Evolutionary conservation across 1,284 basidiomycete genomes (phyloP), one percentile per base, ranked within the genome.

Genomic region (Ustilago trichophora): DNA sequence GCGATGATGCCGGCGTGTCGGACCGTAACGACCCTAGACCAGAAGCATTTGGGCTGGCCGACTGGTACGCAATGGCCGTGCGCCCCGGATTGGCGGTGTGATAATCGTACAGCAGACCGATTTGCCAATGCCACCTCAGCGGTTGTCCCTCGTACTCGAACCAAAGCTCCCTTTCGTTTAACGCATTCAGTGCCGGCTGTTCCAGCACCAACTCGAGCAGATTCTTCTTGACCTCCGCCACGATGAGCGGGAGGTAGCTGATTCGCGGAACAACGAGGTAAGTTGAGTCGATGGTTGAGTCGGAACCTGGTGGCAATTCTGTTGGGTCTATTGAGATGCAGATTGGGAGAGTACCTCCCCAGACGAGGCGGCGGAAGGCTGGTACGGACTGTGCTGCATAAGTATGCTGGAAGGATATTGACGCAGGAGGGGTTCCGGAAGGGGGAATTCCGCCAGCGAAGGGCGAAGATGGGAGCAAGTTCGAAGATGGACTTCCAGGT

Each of bases 41-140:
- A 3, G 56, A 31, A 1, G 47, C 16, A 7, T 10, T 53, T 8
- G 45, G 11, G 7, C 48, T 21, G 4, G 50, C 10, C n/a, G 58
- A 37, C 15, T 49, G 45, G 25, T 53, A 57, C 4, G 59, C 35
- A 9, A 65, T 29, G 10, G 45, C 19, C 15, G 67, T 60, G 8
- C 62, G 57, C 11, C 72, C 73, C 9, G 63, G 53, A 36, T 77
- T 76, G 4, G 55, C 34, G 3, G 71, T 69, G 37, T 72, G 69
- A 32, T 59, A 66, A 33, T 78, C 76, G 52, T 76, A 76, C 5
- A 76, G 64, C 33, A 78, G 35, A 0, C 76, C 76, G 15, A 78
- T 55, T 27, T 73, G 76, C 76, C 76, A 78, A 34, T 78, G 76
- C 75, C 76, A 77, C 26, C 66, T 21, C 4, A 77, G 64, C 29